A percentile compares a stretch with the other conserved stretches of the same genome.
Conservation (phyloP, 2,329 filamentous ascomycete species). For the Aspergillus sp. region DNA sequence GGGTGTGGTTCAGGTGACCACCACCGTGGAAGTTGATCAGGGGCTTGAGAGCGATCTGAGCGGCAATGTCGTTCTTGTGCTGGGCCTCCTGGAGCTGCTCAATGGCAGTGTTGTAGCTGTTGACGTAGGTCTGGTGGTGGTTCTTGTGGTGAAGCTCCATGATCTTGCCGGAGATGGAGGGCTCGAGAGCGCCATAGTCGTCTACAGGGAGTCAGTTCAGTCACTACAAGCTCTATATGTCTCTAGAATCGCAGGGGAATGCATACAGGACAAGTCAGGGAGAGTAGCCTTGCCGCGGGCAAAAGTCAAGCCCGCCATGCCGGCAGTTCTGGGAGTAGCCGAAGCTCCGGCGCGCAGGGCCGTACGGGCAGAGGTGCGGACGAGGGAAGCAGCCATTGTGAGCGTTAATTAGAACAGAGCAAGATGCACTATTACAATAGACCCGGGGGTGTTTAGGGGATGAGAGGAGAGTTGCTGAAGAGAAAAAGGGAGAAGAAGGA, state of each 20-base stretch:
- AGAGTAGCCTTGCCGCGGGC: conserved; percentile 87
- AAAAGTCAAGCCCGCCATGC: conserved; percentile 72
- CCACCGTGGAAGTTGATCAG: conserved; percentile 67
- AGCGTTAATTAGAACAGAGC: conserved; percentile 8
- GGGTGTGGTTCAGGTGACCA: conserved; percentile 64
- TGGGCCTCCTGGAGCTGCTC: conserved; percentile 68
- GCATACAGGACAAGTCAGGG: conserved; percentile 78
- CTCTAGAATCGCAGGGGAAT: background rate
- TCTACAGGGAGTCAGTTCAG: conserved; percentile 56
- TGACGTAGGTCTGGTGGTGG: conserved; percentile 94
- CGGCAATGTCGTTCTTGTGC: conserved; percentile 55
- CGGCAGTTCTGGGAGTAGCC: conserved; percentile 56
- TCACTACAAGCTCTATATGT: background rate
- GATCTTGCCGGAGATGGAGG: conserved; percentile 79
- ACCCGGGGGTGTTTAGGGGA: conserved; percentile 9
- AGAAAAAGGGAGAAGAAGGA: conserved; percentile 4
- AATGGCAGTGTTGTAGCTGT: conserved; percentile 77
- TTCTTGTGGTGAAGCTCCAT: conserved; percentile 96
- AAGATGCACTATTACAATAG: conserved; percentile 13
- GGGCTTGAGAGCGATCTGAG: conserved; percentile 61
- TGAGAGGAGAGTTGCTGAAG: conserved; percentile 7
- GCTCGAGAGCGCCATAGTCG: conserved; percentile 94
- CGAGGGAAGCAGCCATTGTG: conserved; percentile 72
- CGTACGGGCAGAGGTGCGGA: conserved; percentile 72
- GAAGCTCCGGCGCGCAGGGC: conserved; percentile 68